Base-by-base conservation (phyloP, 768 basidiomycete genomes). In the Mycena latifolia region DNA sequence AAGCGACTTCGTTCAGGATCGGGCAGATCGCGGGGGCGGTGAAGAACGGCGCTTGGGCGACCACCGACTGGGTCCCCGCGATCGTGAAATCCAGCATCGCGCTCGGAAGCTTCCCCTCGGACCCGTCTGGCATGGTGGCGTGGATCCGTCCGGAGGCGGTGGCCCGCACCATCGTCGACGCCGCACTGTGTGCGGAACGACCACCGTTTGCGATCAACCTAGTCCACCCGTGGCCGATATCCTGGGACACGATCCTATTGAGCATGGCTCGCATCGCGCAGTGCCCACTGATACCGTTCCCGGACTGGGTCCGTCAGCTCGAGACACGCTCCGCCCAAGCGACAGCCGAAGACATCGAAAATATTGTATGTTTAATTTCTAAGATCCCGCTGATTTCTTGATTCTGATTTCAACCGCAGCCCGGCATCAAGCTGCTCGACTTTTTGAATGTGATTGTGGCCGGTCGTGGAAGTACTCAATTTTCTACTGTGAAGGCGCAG, bases 91-190 rank as follows among this genome's bases (percentile, higher is more conserved):
- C 74, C 8, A 71, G 71, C 55, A 50, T 71, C 18, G 63, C 61
- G 5, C 51, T 76, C 0, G 60, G 65, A 7, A 45, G 37, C n/a
- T 61, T 62, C 41, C 66, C 56, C 68, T 20, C 70, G 60, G 10
- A 67, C 14, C 39, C 52, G 25, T 43, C 27, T 6, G 48, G 77
- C 72, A 45, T 66, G 12, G 73, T 79, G 3, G 76, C 78, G 12
- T 83, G 82, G 82, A 53, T 82, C 14, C 78, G 76, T 9, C 72
- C 79, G 50, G 73, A 81, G 39, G 75, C 76, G 17, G 80, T 80
- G 1, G 74, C 78, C 0, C 61, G 65, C n/a, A 63, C 76, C 33
- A 69, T 81, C 10, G 45, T 79, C 15, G 80, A 82, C 57, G 65
- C 79, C 9, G 77, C 76, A 0, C 73, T 79, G 45, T 69, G 10